Conservation (phyloP, 345 rosid genomes). For the Balakata baccata region DNA sequence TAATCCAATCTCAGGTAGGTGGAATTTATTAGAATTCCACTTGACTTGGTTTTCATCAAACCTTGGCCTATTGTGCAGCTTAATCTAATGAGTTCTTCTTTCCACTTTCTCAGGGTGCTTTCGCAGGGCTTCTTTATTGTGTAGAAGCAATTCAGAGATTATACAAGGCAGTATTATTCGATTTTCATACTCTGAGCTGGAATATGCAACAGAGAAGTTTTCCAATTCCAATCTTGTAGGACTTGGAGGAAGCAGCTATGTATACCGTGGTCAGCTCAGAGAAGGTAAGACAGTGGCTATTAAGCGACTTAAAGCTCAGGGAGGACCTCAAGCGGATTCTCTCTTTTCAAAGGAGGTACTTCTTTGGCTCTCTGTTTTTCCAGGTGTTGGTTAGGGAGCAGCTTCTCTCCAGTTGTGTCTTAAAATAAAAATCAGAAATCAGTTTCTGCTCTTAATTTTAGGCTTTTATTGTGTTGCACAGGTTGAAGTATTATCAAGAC, state of each 20-base stretch:
- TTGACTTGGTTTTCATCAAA: constrained; percentile 4
- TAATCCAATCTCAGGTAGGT: constrained; percentile 42
- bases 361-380: constrained; percentile 14
- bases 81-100: neutral
- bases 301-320: constrained; percentile 64
- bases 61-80: constrained; percentile 5
- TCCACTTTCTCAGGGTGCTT: constrained; percentile 58
- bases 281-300: constrained; percentile 81
- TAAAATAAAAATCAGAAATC: neutral
- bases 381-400: neutral
- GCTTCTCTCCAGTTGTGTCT: constrained; percentile 1
- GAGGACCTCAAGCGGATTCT: constrained; percentile 58
- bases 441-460: constrained; percentile 4
- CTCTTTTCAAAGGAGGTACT: constrained; percentile 73
- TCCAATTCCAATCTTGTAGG: constrained; percentile 69
- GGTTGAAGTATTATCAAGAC: constrained; percentile 82
- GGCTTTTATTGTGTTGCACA: constrained; percentile 29
- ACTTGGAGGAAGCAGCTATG: constrained; percentile 86
- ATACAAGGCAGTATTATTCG: constrained; percentile 53
- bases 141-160: constrained; percentile 47
- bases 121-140: constrained; percentile 46
- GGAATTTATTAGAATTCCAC: neutral
- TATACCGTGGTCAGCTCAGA: constrained; percentile 76
- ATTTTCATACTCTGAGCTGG: constrained; percentile 70
- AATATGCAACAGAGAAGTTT: constrained; percentile 72